Percentiles rank a stretch among this genome's conserved stretches.
These are phyloP conservation scores for Penicillium freii DNA, from an alignment of 2,329 filamentous ascomycete species.

Conservation along the genomic window DNA sequence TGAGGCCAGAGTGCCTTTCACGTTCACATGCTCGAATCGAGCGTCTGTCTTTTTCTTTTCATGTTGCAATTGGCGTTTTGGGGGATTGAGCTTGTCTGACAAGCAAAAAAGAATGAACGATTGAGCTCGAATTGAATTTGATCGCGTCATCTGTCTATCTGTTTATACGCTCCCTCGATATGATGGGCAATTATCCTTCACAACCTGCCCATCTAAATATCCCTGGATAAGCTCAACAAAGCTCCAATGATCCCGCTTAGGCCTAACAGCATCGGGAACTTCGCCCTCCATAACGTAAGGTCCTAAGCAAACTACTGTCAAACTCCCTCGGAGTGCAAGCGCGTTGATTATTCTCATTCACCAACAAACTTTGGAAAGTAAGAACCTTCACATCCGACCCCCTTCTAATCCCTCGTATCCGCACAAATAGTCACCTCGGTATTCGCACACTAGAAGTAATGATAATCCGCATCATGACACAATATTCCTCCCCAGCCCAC, in stretches of 20 bases:
- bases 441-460: neutral
- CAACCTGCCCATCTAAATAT: constrained; percentile 6
- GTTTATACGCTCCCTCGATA: neutral
- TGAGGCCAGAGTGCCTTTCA: neutral
- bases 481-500: constrained; percentile 12
- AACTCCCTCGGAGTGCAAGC: constrained; percentile 13
- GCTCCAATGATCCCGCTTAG: constrained; percentile 19
- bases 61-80: constrained; percentile 5
- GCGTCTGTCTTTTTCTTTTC: neutral
- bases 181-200: no score
- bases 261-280: constrained; percentile 14
- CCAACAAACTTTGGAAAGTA: constrained; percentile 3
- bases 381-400: constrained; percentile 21
- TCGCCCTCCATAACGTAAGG: constrained; percentile 25
- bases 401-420: constrained; percentile 17
- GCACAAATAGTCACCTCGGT: constrained; percentile 13
- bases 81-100: neutral
- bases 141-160: neutral
- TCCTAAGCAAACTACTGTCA: constrained; percentile 19
- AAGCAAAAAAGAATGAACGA: neutral
- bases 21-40: constrained; percentile 1
- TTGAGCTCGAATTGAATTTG: neutral
- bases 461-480: constrained; percentile 20
- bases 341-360: constrained; percentile 19
- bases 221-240: constrained; percentile 18